Conservation (phyloP, 2,329 filamentous ascomycete species). For the Mycosphaerelloides madeirae region DNA sequence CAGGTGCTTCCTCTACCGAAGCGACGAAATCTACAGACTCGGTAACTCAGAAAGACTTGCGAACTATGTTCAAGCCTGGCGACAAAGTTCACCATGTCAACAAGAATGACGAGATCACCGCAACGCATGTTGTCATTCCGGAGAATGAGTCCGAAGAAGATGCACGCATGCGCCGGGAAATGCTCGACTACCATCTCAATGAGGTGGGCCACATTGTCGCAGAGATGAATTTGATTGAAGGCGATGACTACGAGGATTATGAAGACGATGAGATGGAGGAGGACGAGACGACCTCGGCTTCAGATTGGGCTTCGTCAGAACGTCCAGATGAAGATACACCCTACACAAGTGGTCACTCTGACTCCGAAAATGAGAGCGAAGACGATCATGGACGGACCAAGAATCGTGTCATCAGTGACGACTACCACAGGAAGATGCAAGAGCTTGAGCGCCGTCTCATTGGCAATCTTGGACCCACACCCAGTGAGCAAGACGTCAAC, state of each 20-base stretch:
- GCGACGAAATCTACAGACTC: slow-evolving; percentile 1
- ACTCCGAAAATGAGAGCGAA: slow-evolving; percentile 66
- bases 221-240: slow-evolving; percentile 76
- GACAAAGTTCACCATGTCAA: slow-evolving; percentile 42
- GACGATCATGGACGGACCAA: slow-evolving; percentile 73
- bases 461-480: slow-evolving; percentile 54
- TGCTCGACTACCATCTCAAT: slow-evolving; percentile 82
- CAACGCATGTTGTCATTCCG: slow-evolving; percentile 56
- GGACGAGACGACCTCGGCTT: slow-evolving; percentile 35
- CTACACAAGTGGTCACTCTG: slow-evolving; percentile 46
- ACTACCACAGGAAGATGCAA: slow-evolving; percentile 77
- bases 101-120: slow-evolving; percentile 38
- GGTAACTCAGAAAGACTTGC: slow-evolving; percentile 25
- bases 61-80: slow-evolving; percentile 30
- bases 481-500: slow-evolving; percentile 30
- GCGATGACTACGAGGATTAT: slow-evolving; percentile 43
- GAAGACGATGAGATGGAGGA: slow-evolving; percentile 47
- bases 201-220: slow-evolving; percentile 91
- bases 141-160: slow-evolving; percentile 76
- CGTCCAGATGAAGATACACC: slow-evolving; percentile 37
- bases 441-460: slow-evolving; percentile 75
- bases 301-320: slow-evolving; percentile 24
- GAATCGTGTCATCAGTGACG: slow-evolving; percentile 61
- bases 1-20: too few relatives aligned
- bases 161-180: slow-evolving; percentile 72